These are phyloP conservation scores for Tephrocybe sp. DNA, from an alignment of 768 basidiomycete species.

Conservation along the genomic window DNA sequence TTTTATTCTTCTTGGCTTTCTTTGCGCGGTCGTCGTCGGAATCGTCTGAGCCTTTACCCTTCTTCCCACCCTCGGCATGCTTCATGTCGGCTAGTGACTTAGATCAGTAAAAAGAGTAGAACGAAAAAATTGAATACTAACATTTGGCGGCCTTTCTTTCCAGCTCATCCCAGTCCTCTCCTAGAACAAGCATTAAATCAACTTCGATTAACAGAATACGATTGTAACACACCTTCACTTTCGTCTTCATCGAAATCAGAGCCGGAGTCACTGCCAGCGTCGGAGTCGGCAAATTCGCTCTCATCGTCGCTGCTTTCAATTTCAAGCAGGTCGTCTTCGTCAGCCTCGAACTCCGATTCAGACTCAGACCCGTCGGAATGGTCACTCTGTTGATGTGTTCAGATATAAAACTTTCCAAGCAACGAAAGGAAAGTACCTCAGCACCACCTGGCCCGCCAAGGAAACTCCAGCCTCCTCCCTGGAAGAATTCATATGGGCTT, in stretches of 20 bases:
- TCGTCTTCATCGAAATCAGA: constrained; percentile 63
- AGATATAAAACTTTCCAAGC: constrained; percentile 1
- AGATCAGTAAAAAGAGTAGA: constrained; percentile 21
- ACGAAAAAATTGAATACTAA: constrained; percentile 26
- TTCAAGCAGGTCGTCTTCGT: constrained; percentile 55
- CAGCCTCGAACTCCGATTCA: constrained; percentile 55
- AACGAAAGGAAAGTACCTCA: constrained; percentile 44
- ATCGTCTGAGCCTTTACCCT: constrained; percentile 48
- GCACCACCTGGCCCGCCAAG: constrained; percentile 70
- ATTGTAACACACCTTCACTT: constrained; percentile 52
- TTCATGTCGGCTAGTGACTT: constrained; percentile 47
- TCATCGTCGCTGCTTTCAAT: constrained; percentile 54
- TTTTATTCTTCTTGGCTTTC: constrained; percentile 46
- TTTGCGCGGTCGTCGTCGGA: constrained; percentile 50
- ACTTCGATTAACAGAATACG: background rate
- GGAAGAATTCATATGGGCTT: constrained; percentile 93
- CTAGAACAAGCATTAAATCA: constrained; percentile 29
- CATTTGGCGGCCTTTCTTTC: constrained; percentile 90
- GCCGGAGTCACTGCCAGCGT: constrained; percentile 61
- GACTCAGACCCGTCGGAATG: constrained; percentile 45
- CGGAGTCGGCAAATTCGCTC: constrained; percentile 71
- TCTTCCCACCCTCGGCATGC: constrained; percentile 40
- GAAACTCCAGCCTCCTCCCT: constrained; percentile 94
- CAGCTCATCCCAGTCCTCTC: constrained; percentile 96
- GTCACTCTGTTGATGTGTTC: constrained; percentile 32